Percentiles rank a stretch among this genome's conserved stretches.
Evolutionary conservation across 768 basidiomycete genomes (phyloP).

Genomic region (Lepiota brunneoincarnata): DNA sequence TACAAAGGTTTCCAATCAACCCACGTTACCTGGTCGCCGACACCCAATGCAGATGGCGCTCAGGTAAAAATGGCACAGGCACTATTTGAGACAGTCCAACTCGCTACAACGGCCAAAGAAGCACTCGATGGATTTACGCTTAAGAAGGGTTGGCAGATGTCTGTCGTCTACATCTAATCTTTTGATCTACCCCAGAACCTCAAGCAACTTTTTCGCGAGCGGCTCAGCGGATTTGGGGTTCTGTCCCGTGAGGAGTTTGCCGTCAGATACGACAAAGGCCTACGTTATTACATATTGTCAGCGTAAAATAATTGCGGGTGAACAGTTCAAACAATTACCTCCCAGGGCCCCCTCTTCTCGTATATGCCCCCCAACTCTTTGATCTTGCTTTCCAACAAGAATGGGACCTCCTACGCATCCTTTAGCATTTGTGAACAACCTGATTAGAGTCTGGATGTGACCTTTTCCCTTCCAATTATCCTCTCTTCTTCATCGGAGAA

Average conservation of each 20-base stretch:
- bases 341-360: constrained; percentile 57
- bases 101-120: constrained; percentile 76
- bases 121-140: constrained; percentile 84
- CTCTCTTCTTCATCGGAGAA: constrained; percentile 76
- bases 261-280: constrained; percentile 55
- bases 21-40: constrained; percentile 66
- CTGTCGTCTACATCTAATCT: constrained; percentile 61
- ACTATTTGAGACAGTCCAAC: constrained; percentile 69
- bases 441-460: constrained; percentile 18
- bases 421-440: neutral
- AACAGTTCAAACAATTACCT: constrained; percentile 32
- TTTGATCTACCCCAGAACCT: constrained; percentile 8
- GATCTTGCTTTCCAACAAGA: constrained; percentile 69
- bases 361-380: constrained; percentile 62
- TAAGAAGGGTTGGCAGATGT: constrained; percentile 85
- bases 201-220: constrained; percentile 8
- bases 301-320: neutral
- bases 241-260: constrained; percentile 66
- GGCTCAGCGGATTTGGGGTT: constrained; percentile 63
- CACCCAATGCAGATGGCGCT: constrained; percentile 59
- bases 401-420: constrained; percentile 51
- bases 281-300: constrained; percentile 18
- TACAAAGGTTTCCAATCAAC: constrained; percentile 81
- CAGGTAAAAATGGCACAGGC: constrained; percentile 81
- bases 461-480: constrained; percentile 40